Evolutionary conservation across 371 early-diverging fungal genomes (phyloP), one percentile per base, ranked within the genome.

Genomic region (Nematocida ironsii): DNA sequence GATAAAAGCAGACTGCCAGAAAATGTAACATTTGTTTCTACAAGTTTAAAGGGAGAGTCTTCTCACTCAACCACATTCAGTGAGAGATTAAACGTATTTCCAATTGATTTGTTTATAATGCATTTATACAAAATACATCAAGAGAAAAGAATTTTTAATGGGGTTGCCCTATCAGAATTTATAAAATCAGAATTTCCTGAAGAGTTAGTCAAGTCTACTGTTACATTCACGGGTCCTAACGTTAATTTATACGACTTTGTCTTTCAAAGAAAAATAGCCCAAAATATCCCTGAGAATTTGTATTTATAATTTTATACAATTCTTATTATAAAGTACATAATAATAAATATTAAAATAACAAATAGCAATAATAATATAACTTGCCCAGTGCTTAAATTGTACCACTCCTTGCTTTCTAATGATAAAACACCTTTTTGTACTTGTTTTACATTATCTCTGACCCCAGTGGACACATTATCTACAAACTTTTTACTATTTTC

Each of bases 21-120:
- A 2, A 85, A 87, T 82, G 72, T 85, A 1, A 71, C 64, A 55
- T 20, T 83, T 56, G 25, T 87, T 7, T 69, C 83, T 23, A 87
- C 85, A 0, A 82, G 83, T 64, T 40, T 64, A 23, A 66, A 25
- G 40, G 72, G 72, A 50, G 84, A 86, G 82, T 74, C 82, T 55
- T 82, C 83, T 9, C 72, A 80, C 56, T 85, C 85, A 39, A 39
- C 70, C 44, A 45, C 40, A 47, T 78, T 78, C 71, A 68, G 72
- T 54, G 7, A 52, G 0, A 27, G n/a, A 6, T 69, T 78, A 33
- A 78, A 70, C 27, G 62, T 69, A n/a, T 78, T 70, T 44, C 80
- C 80, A 50, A 78, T 78, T 42, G 80, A 78, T 45, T 47, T 78
- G 4, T 78, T 78, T 78, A 60, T 70, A 5, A 25, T 58, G 44